Percentiles rank a stretch among this genome's conserved stretches.
Evolutionary conservation across 768 basidiomycete species (phyloP).

Genomic region (Rhodotorula diobovata): DNA sequence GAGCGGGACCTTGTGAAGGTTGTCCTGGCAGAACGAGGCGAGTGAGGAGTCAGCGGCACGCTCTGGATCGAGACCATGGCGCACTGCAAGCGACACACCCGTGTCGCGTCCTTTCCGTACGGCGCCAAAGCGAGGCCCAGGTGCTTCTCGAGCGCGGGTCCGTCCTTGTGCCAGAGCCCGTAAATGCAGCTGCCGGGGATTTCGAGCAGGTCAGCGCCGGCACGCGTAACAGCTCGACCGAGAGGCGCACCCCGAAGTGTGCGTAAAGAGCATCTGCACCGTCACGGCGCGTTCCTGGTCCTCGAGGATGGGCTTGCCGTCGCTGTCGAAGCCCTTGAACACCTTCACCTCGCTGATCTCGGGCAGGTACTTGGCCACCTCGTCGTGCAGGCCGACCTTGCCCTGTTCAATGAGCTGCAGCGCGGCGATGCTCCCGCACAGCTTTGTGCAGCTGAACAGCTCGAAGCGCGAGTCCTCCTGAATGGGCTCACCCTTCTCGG

Average conservation of each 20-base stretch:
- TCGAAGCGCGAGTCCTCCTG: background rate
- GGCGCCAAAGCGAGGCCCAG: background rate
- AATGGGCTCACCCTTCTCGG: background rate
- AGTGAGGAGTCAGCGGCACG: accelerated
- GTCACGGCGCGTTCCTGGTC: constrained; percentile 42
- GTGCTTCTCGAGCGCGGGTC: background rate
- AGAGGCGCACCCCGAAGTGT: constrained; percentile 33
- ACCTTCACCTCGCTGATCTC: constrained; percentile 41
- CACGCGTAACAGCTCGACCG: background rate
- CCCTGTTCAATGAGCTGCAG: constrained; percentile 45
- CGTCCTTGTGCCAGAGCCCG: background rate
- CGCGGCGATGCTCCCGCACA: constrained; percentile 44
- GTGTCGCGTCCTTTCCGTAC: constrained; percentile 8
- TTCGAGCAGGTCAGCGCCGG: background rate
- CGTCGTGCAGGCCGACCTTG: constrained; percentile 40
- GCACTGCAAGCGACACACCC: background rate
- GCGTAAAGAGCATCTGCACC: constrained; percentile 44
- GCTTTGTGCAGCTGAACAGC: constrained; percentile 6
- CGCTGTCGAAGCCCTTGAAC: constrained; percentile 40
- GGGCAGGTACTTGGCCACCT: constrained; percentile 36
- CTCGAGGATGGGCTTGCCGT: constrained; percentile 29
- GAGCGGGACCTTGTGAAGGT: background rate
- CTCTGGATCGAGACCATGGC: background rate
- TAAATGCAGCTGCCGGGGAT: background rate
- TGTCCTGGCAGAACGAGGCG: background rate